Conservation (phyloP, 176 grass and related monocot genomes). For the Elymus sibiricus region DNA sequence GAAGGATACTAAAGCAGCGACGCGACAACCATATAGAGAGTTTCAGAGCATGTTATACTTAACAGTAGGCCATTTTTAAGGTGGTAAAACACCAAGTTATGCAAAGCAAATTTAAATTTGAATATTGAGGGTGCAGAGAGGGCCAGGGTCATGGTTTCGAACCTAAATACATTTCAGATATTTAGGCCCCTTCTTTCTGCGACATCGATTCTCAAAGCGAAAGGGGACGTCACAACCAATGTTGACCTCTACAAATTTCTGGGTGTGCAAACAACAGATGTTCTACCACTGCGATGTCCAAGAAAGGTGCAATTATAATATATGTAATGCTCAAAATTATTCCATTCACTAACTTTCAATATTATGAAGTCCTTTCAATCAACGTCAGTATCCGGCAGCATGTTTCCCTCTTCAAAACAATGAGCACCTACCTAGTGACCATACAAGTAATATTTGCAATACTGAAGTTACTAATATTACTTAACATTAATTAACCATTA, state of each 20-base stretch:
- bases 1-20: too few relatives aligned
- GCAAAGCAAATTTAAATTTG: too few relatives aligned
- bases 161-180: too few relatives aligned
- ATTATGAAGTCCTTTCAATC: slow-evolving; percentile 76
- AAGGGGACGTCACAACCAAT: neutral
- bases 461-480: too few relatives aligned
- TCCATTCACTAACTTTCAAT: slow-evolving; percentile 56
- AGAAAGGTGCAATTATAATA: neutral
- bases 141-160: too few relatives aligned
- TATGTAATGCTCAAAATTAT: neutral
- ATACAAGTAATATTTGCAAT: slow-evolving; percentile 17
- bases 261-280: neutral
- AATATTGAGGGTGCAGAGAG: too few relatives aligned
- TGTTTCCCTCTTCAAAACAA: slow-evolving; percentile 99
- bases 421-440: slow-evolving; percentile 67
- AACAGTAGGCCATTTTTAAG: too few relatives aligned
- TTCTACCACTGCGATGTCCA: neutral
- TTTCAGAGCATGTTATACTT: too few relatives aligned
- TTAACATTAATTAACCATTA: slow-evolving; percentile 26
- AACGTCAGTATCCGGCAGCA: slow-evolving; percentile 78
- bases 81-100: too few relatives aligned
- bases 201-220: too few relatives aligned
- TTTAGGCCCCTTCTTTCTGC: too few relatives aligned
- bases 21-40: too few relatives aligned
- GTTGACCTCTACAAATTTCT: neutral